phyloP scores from a whole-genome alignment of 2,329 filamentous ascomycete genomes.

The Penicillium sp. region DNA sequence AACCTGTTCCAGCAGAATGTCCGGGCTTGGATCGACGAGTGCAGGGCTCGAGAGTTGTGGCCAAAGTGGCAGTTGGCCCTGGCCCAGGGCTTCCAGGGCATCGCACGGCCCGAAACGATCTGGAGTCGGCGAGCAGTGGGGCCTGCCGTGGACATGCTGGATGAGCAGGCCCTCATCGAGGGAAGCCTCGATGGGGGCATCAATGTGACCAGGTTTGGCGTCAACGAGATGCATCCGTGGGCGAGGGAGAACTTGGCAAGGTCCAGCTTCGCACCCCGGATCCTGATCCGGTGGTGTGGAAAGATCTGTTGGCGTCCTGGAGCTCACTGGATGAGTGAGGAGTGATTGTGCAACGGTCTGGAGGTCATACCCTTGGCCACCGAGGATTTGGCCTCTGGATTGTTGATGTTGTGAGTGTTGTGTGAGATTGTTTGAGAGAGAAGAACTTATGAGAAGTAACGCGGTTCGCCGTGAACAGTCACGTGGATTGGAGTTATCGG shows the following conservation, averaged over 20 bases:
- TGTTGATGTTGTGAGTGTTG: too few relatives aligned
- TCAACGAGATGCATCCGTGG: conserved; percentile 3
- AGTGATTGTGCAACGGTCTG: too few relatives aligned
- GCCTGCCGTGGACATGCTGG: not conserved
- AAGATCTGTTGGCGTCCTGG: not conserved
- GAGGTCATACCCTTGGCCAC: too few relatives aligned
- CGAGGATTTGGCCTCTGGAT: too few relatives aligned
- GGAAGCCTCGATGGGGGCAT: not conserved
- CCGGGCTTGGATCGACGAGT: not conserved
- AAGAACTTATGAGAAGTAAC: too few relatives aligned
- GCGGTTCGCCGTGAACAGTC: too few relatives aligned
- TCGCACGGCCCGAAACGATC: not conserved
- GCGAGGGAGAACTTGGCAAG: not conserved
- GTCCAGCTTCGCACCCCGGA: not conserved
- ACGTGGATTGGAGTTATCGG: too few relatives aligned
- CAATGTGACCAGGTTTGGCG: not conserved
- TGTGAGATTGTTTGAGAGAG: too few relatives aligned
- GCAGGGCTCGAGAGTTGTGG: not conserved
- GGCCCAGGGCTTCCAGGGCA: not conserved
- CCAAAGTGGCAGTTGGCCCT: not conserved
- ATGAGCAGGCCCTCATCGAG: not conserved
- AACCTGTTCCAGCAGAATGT: not conserved
- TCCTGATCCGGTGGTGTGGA: conserved; percentile 4
- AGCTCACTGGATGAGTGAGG: not conserved
- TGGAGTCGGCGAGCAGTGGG: not conserved